phyloP scores from a whole-genome alignment of 140 eudicot genomes.

The Flaveria floridana region DNA sequence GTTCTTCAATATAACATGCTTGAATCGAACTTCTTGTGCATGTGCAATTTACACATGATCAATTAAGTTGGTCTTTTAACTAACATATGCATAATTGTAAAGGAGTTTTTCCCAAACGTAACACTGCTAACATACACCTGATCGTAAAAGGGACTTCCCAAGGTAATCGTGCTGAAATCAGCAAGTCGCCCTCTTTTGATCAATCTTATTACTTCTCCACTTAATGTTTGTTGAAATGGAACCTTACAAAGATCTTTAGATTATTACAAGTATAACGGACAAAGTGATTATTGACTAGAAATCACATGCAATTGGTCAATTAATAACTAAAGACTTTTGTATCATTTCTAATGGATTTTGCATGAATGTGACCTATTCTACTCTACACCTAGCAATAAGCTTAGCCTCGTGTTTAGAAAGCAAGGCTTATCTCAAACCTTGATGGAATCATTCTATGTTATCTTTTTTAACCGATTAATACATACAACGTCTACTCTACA shows the following conservation, averaged over 20 bases:
- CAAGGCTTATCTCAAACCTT: conserved; percentile 12
- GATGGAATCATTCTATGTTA: neutral
- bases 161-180: conserved; percentile 3
- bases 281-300: conserved; percentile 11
- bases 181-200: neutral
- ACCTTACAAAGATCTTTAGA: neutral
- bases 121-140: neutral
- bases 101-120: too few relatives aligned
- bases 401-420: neutral
- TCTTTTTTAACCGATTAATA: too few relatives aligned
- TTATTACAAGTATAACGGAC: neutral
- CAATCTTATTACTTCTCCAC: neutral
- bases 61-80: too few relatives aligned
- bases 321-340: conserved; percentile 19
- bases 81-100: too few relatives aligned
- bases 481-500: too few relatives aligned
- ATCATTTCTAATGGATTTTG: conserved; percentile 15
- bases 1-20: too few relatives aligned
- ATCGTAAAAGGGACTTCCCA: neutral
- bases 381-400: neutral
- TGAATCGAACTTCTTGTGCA: too few relatives aligned
- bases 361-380: conserved; percentile 9
- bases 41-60: too few relatives aligned
- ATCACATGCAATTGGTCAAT: conserved; percentile 6
- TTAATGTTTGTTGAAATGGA: neutral